Percentiles rank a stretch among this genome's conserved stretches.
These are phyloP conservation scores for Platanus orientalis DNA, from an alignment of 164 flowering plant genomes.

Conservation along the genomic window DNA sequence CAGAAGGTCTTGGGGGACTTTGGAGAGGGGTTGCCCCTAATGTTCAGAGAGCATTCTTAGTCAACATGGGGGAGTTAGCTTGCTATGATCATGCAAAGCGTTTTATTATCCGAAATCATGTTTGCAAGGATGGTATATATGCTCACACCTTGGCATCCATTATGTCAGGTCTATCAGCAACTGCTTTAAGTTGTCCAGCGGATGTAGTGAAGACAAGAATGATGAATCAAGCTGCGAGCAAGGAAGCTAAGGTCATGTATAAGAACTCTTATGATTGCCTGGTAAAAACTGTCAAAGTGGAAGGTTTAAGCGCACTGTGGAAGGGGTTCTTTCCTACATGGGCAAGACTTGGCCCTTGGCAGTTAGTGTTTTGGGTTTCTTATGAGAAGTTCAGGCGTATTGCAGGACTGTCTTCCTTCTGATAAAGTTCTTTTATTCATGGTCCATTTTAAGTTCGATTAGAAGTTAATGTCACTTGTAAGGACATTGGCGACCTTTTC, in stretches of 20 bases:
- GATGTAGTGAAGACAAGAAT: constrained; percentile 91
- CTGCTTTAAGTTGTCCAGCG: constrained; percentile 89
- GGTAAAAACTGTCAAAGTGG: constrained; percentile 61
- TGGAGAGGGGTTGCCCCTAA: constrained; percentile 95
- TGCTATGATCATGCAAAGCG: constrained; percentile 90
- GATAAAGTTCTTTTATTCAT: constrained; percentile 7
- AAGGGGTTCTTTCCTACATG: constrained; percentile 95
- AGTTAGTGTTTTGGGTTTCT: constrained; percentile 87
- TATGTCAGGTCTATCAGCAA: constrained; percentile 84
- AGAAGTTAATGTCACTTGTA: too few relatives aligned
- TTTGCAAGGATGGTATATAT: constrained; percentile 61
- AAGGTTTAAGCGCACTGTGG: constrained; percentile 78
- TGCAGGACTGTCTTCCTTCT: constrained; percentile 75
- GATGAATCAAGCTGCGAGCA: constrained; percentile 65
- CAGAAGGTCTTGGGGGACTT: constrained; percentile 70
- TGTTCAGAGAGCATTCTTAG: constrained; percentile 77
- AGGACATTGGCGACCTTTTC: too few relatives aligned
- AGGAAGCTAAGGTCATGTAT: constrained; percentile 35
- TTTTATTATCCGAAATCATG: constrained; percentile 42
- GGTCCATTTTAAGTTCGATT: too few relatives aligned
- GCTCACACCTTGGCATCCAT: constrained; percentile 81
- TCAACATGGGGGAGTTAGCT: constrained; percentile 93
- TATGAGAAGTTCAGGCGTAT: constrained; percentile 57
- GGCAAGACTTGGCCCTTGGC: constrained; percentile 99
- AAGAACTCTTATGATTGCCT: constrained; percentile 71